A percentile compares a stretch with the other conserved stretches of the same genome.
These are phyloP conservation scores for Hypoxylon fragiforme DNA, from an alignment of 495 filamentous ascomycete species.

Conservation along the genomic window DNA sequence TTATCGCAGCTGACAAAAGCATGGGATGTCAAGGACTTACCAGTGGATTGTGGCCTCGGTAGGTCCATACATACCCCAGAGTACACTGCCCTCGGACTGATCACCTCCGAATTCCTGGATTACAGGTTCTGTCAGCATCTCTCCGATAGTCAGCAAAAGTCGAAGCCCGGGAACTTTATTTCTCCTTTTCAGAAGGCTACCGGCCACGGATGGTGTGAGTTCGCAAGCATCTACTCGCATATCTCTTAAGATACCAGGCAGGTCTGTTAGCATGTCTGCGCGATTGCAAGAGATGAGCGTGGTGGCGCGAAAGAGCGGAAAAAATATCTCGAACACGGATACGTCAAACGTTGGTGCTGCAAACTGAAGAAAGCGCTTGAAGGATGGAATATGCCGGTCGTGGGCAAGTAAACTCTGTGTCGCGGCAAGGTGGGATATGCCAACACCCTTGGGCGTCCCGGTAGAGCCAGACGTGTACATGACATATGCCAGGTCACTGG, in stretches of 20 bases:
- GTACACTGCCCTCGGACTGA: conserved; percentile 49
- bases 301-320: conserved; percentile 68
- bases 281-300: conserved; percentile 72
- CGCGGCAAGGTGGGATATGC: conserved; percentile 72
- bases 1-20: neutral
- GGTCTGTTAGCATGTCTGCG: conserved; percentile 66
- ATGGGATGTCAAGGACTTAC: conserved; percentile 25
- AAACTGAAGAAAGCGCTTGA: conserved; percentile 81
- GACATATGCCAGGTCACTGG: conserved; percentile 71
- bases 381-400: conserved; percentile 69
- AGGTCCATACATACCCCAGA: conserved; percentile 87
- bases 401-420: conserved; percentile 79
- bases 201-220: conserved; percentile 79
- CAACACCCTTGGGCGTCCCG: conserved; percentile 85
- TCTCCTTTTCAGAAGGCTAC: conserved; percentile 64
- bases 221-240: conserved; percentile 79
- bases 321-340: conserved; percentile 88
- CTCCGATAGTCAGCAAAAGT: conserved; percentile 78
- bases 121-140: conserved; percentile 77
- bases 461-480: conserved; percentile 93
- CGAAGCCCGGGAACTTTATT: conserved; percentile 62
- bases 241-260: conserved; percentile 62
- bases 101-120: conserved; percentile 70
- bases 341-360: conserved; percentile 87
- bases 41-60: conserved; percentile 82